Base-by-base conservation (phyloP, 768 basidiomycete species). In the Cubamyces lactineus region DNA sequence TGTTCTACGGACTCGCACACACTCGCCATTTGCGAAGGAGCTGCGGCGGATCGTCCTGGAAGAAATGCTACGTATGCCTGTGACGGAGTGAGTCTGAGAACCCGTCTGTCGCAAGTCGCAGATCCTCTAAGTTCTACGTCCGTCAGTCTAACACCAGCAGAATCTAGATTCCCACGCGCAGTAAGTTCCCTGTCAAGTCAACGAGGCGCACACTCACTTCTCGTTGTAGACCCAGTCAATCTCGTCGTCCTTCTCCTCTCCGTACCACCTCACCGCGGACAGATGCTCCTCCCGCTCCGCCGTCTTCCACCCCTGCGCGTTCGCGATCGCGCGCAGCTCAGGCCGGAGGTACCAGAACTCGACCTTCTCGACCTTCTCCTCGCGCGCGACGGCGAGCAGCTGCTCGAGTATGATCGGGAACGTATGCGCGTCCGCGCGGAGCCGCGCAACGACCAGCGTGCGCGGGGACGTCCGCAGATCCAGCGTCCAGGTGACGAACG, bases 251-350 rank as follows among this genome's bases (percentile, higher is more conserved):
- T 39, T 21, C 11, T 67, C 66, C 5, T 55, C 42, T 19, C 63
- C 66, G 23, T 67, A 67, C 66, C 66, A 67, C 45, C 59, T 67
- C 42, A 67, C 45, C 28, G 63, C 56, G 19, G 66, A 64, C 57
- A 67, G 45, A 34, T 67, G 66, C n/a, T 62, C 60, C 17, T 15
- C 26, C 39, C 66, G 59, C 21, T 56, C 57, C 9, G 9, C 19
- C 43, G 66, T 62, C 58, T n/a, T 24, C 63, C 63, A 64, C 9
- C 60, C 61, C 13, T 5, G 39, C 28, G 21, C 43, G 16, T 60
- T 39, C 43, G 66, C 63, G 38, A 59, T 16, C 6, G 30, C 53
- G 43, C 57, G 60, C 43, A 67, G 56, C 5, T 41, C 54, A 2
- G 45, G 38, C 1, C 40, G 52, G 42, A 67, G 48, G 42, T 41